These are phyloP conservation scores for Hypoxylon sp. DNA, from an alignment of 2,329 filamentous ascomycete genomes.

Conservation along the genomic window DNA sequence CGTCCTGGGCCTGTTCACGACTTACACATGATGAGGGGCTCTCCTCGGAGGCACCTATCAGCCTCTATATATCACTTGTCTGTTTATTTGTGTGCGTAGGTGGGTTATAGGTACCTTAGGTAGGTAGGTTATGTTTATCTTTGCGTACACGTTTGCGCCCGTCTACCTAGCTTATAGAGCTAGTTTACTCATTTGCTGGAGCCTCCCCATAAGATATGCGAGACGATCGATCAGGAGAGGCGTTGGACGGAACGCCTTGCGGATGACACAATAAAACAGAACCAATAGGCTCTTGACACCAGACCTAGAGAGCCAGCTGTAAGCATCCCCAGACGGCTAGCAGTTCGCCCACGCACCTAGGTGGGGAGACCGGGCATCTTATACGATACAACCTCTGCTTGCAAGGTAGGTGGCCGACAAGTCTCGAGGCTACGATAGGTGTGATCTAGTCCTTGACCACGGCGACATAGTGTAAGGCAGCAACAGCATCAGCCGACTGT, in stretches of 20 bases:
- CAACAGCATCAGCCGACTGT: conserved; percentile 14
- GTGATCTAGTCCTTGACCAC: neutral
- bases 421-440: neutral
- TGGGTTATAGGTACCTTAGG: neutral
- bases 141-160: neutral
- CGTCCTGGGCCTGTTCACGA: neutral
- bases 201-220: neutral
- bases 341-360: conserved; percentile 13
- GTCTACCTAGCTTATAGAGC: neutral
- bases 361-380: neutral
- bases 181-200: neutral
- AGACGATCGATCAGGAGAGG: neutral
- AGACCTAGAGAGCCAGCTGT: conserved; percentile 8
- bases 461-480: conserved; percentile 14
- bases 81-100: neutral
- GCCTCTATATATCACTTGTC: neutral
- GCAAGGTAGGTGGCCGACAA: neutral
- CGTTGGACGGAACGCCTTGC: neutral
- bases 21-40: neutral
- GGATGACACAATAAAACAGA: neutral
- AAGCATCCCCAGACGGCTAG: neutral
- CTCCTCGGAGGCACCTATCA: neutral
- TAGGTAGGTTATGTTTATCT: neutral
- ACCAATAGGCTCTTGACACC: conserved; percentile 22
- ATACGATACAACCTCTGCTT: neutral